Evolutionary conservation across 345 rosid genomes (phyloP).

Genomic region (Triadica sebifera): DNA sequence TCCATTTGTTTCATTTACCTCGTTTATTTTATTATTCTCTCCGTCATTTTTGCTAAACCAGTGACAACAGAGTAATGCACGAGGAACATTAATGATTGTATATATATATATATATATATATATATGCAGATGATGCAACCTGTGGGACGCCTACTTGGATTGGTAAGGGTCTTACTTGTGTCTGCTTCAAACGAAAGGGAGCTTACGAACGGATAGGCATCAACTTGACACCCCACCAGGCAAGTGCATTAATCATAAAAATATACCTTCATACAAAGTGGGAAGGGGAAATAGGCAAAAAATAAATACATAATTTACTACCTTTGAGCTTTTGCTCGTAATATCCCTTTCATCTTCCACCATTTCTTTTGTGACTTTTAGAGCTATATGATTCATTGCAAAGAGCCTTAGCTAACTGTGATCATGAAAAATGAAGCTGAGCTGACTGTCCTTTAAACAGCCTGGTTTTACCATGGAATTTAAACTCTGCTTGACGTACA

Average conservation of each 20-base stretch:
- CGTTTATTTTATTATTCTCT: background rate
- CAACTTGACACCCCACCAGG: constrained; percentile 85
- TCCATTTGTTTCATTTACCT: background rate
- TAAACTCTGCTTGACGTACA: background rate
- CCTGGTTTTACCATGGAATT: background rate
- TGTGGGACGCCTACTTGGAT: constrained; percentile 73
- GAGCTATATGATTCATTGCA: background rate
- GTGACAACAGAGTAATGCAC: background rate
- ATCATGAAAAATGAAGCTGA: background rate
- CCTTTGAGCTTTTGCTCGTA: background rate
- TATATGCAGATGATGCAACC: constrained; percentile 51
- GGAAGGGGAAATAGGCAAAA: too few species aligned
- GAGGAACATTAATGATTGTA: constrained; percentile 1
- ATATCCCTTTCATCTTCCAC: background rate
- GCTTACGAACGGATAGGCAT: constrained; percentile 61
- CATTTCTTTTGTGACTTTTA: background rate
- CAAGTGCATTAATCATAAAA: constrained; percentile 27
- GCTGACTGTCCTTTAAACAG: background rate
- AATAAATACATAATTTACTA: too few species aligned
- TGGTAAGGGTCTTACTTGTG: constrained; percentile 84
- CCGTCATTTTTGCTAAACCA: too few species aligned
- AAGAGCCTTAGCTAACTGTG: background rate
- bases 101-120: too few species aligned
- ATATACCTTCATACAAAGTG: too few species aligned
- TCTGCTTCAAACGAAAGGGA: constrained; percentile 84